Base-by-base conservation (phyloP, 306 rosid species). In the Inga oerstediana region DNA sequence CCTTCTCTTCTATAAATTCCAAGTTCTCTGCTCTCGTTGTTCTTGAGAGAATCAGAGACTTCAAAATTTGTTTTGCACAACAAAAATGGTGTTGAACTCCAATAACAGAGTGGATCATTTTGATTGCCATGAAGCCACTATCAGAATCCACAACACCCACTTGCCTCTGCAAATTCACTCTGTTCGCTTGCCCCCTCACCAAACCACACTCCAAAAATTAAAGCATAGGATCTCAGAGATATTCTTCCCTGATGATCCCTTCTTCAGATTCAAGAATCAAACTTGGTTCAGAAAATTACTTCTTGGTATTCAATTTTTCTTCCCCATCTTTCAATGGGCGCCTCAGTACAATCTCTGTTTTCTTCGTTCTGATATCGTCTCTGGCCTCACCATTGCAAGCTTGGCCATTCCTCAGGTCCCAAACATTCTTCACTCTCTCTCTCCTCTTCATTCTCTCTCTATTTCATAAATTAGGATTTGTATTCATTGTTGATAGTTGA, bases 351-450 rank as follows among this genome's bases (percentile, higher is more conserved):
- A 62, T 66, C 83, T 87, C 3, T 3, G 82, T 3, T 92, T 90
- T 78, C 92, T 97, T 66, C 92, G 87, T 74, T 90, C 95, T 48
- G 99, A 96, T 27, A 2, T 84, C 88, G 86, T 96, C 44, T 90
- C 98, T 78, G 99, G 98, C 68, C 94, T 96, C 87, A 96, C 99
- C 84, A 96, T 96, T 88, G 99, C 98, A 20, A 94, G 97, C 83
- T 94, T 96, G 30, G 97, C 98, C 76, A 96, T 96, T 70, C 99
- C 99, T 48, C 99, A 94, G 98, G 99, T 93, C 27, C 66, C 80
- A 45, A 75, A 34, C 27, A 51, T 20, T 58, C 64, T 0, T 48
- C 41, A 45, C 51, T 27, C 35, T 27, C 69, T 64, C 35, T 61
- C 34, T 10, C 24, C 24, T 75, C 41, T 37, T 27, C 58, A 51